phyloP scores from a whole-genome alignment of 225 moss, liverwort and hornwort genomes.

The Physcomitrellopsis africana region DNA sequence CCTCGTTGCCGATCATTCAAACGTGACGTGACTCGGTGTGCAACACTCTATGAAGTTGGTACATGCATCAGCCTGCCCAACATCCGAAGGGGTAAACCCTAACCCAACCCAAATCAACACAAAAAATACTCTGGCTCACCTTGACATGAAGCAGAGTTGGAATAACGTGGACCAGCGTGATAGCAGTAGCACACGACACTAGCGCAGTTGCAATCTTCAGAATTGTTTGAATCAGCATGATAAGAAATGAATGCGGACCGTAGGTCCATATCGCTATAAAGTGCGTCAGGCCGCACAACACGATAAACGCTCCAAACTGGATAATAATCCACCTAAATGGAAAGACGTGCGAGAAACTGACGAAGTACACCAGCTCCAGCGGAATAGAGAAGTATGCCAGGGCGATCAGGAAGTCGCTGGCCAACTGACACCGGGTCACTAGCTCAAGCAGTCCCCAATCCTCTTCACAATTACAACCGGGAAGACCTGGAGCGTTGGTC shows the following conservation, averaged over 20 bases:
- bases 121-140: slow-evolving; percentile 37
- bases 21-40: not conserved
- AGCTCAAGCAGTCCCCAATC: slow-evolving; percentile 73
- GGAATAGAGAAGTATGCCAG: slow-evolving; percentile 96
- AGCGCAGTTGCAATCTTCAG: slow-evolving; percentile 85
- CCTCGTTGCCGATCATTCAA: not conserved
- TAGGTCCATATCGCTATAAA: slow-evolving; percentile 93
- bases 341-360: slow-evolving; percentile 86
- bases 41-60: not conserved
- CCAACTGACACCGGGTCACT: slow-evolving; percentile 84
- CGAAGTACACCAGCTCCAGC: slow-evolving; percentile 87
- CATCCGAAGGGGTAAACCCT: not conserved
- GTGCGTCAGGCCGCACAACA: slow-evolving; percentile 90
- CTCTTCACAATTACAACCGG: slow-evolving; percentile 86
- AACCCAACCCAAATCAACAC: not conserved
- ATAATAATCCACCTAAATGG: slow-evolving; percentile 86
- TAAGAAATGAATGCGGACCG: slow-evolving; percentile 83
- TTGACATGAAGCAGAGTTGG: slow-evolving; percentile 91
- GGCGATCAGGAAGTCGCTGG: slow-evolving; percentile 90
- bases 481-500: slow-evolving; percentile 51
- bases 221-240: slow-evolving; percentile 82
- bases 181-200: slow-evolving; percentile 90
- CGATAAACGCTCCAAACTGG: slow-evolving; percentile 91
- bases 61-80: not conserved
- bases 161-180: slow-evolving; percentile 82